Conservation (phyloP, 805 yeast species). For the Candida tallmaniae region DNA sequence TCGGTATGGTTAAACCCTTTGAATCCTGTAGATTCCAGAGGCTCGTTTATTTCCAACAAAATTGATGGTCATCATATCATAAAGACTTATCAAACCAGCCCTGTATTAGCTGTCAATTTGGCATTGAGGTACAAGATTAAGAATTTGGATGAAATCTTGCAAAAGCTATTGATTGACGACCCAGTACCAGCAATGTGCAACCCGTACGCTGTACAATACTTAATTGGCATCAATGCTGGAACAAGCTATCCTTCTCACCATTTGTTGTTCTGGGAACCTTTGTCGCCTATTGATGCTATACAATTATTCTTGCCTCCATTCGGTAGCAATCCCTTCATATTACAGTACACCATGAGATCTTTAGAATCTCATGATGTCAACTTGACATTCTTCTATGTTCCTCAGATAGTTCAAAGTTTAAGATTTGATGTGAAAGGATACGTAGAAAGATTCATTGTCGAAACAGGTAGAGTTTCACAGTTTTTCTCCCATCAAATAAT, state of each 20-base stretch:
- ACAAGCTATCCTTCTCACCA: constrained; percentile 36
- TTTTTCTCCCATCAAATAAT: constrained; percentile 95
- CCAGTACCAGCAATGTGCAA: constrained; percentile 58
- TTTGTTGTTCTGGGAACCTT: constrained; percentile 65
- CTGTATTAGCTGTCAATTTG: constrained; percentile 68
- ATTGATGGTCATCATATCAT: constrained; percentile 41
- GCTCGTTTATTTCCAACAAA: constrained; percentile 27
- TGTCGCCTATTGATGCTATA: constrained; percentile 81
- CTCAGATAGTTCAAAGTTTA: constrained; percentile 92
- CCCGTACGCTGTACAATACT: constrained; percentile 57
- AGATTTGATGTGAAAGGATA: constrained; percentile 81
- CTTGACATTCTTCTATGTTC: constrained; percentile 91
- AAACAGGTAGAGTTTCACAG: constrained; percentile 86
- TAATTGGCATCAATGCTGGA: constrained; percentile 37
- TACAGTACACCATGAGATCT: constrained; percentile 89
- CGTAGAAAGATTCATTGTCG: constrained; percentile 82
- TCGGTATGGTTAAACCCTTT: constrained; percentile 75
- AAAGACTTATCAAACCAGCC: constrained; percentile 62
- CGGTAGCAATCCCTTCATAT: constrained; percentile 57
- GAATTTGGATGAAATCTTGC: constrained; percentile 37
- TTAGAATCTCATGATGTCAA: constrained; percentile 84
- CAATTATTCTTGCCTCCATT: constrained; percentile 75
- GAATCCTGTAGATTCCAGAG: constrained; percentile 37
- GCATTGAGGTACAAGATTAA: constrained; percentile 53
- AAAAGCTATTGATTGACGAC: constrained; percentile 42